Conservation (phyloP, 148 eudicot genomes). For the Fagopyrum esculentum region DNA sequence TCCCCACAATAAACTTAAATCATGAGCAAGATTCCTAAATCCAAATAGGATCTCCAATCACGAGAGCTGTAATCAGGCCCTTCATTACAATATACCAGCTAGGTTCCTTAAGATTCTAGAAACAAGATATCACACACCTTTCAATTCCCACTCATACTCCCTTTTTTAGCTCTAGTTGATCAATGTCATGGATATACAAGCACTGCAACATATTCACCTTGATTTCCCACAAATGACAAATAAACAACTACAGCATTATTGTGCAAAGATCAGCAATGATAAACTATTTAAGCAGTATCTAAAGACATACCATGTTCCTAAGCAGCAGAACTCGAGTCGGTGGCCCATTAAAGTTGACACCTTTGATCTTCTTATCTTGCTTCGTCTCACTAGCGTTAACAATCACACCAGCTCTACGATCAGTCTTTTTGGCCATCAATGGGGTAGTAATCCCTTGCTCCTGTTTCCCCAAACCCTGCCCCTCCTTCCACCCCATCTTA, state of each 20-base stretch:
- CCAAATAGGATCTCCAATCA: neutral
- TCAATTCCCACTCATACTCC: constrained; percentile 1
- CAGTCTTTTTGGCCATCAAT: constrained; percentile 82
- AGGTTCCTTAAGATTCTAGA: neutral
- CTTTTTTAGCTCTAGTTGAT: neutral
- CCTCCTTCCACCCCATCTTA: constrained; percentile 96
- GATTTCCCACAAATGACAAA: neutral
- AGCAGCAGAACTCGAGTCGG: constrained; percentile 92
- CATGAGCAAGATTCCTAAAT: neutral
- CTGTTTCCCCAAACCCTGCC: constrained; percentile 86
- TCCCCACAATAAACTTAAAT: neutral
- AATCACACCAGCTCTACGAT: constrained; percentile 84
- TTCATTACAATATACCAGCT: neutral
- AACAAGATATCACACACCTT: neutral
- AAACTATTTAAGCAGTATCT: neutral
- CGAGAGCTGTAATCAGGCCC: neutral
- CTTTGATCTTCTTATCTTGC: constrained; percentile 68
- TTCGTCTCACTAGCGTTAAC: constrained; percentile 68
- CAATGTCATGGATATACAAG: neutral
- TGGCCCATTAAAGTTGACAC: constrained; percentile 58
- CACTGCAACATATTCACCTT: neutral
- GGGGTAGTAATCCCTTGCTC: constrained; percentile 98
- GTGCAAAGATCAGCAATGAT: neutral
- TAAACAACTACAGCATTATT: neutral
- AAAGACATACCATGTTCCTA: constrained; percentile 66